Conservation (phyloP, 1,284 basidiomycete species). For the Mixia osmundae region DNA sequence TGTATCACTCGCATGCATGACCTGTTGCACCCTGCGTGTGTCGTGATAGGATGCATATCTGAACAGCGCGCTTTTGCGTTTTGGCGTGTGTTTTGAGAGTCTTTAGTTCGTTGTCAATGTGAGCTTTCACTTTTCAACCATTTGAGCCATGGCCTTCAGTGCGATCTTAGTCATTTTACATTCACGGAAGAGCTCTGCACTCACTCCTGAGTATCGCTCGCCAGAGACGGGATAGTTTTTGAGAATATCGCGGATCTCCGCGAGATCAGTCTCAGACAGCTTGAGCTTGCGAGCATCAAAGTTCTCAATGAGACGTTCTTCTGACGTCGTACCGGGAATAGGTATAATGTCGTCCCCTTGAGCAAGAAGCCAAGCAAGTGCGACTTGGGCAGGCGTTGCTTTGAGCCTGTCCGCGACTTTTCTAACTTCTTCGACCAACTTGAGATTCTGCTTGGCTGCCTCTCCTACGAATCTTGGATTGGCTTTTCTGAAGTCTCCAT, state of each 20-base stretch:
- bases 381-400: slow-evolving; percentile 33
- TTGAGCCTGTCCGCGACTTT: slow-evolving; percentile 28
- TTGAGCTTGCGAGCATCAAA: slow-evolving; percentile 15
- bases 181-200: too few species aligned
- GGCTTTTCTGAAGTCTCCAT: slow-evolving; percentile 27
- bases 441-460: slow-evolving; percentile 32
- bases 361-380: slow-evolving; percentile 37
- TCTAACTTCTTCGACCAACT: slow-evolving; percentile 29
- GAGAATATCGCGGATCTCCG: slow-evolving; percentile 12
- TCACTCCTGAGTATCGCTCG: slow-evolving; percentile 14
- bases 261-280: slow-evolving; percentile 14
- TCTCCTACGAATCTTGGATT: slow-evolving; percentile 20
- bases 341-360: slow-evolving; percentile 27
- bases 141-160: too few species aligned
- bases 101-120: too few species aligned
- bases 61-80: too few species aligned
- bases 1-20: too few species aligned
- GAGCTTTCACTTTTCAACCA: too few species aligned
- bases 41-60: too few species aligned
- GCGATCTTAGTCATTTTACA: too few species aligned
- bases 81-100: too few species aligned
- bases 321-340: slow-evolving; percentile 22
- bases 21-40: too few species aligned
- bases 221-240: slow-evolving; percentile 11
- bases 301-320: slow-evolving; percentile 19